A percentile compares a stretch with the other conserved stretches of the same genome.
phyloP scores from a whole-genome alignment of 495 filamentous ascomycete species.

The Xylaria scruposa region DNA sequence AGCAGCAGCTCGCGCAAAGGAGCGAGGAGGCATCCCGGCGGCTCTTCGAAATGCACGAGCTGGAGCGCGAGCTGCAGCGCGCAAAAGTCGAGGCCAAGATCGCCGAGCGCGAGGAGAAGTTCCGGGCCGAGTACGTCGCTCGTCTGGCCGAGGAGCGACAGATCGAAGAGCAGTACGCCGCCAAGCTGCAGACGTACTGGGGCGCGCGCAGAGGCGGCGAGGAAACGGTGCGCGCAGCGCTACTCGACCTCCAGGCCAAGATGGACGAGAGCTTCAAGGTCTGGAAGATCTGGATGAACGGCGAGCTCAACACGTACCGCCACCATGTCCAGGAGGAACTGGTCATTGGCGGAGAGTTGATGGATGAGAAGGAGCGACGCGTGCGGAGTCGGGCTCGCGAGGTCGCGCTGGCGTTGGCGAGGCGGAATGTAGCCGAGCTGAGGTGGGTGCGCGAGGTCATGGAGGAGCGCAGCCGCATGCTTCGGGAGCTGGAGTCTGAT shows the following conservation, averaged over 20 bases:
- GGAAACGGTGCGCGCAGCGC: conserved; percentile 31
- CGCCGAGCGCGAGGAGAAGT: conserved; percentile 29
- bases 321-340: conserved; percentile 37
- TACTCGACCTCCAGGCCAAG: conserved; percentile 37
- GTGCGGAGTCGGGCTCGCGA: conserved; percentile 24
- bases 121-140: conserved; percentile 36
- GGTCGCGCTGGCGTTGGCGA: conserved; percentile 22
- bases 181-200: conserved; percentile 39
- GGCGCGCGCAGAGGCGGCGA: conserved; percentile 33
- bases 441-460: conserved; percentile 41
- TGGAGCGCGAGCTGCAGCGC: conserved; percentile 34
- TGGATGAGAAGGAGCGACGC: conserved; percentile 34
- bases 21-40: not conserved
- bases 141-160: conserved; percentile 38
- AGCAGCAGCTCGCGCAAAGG: conserved; percentile 3
- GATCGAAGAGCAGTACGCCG: conserved; percentile 45
- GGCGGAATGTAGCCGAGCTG: conserved; percentile 37
- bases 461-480: conserved; percentile 39
- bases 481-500: conserved; percentile 39
- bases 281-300: conserved; percentile 41
- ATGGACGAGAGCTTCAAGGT: conserved; percentile 35
- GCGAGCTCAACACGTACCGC: conserved; percentile 33
- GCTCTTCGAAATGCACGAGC: conserved; percentile 32
- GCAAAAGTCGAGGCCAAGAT: conserved; percentile 27
- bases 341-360: conserved; percentile 39